These are phyloP conservation scores for Lactarius evosmus DNA, from an alignment of 768 basidiomycete species.

Conservation along the genomic window DNA sequence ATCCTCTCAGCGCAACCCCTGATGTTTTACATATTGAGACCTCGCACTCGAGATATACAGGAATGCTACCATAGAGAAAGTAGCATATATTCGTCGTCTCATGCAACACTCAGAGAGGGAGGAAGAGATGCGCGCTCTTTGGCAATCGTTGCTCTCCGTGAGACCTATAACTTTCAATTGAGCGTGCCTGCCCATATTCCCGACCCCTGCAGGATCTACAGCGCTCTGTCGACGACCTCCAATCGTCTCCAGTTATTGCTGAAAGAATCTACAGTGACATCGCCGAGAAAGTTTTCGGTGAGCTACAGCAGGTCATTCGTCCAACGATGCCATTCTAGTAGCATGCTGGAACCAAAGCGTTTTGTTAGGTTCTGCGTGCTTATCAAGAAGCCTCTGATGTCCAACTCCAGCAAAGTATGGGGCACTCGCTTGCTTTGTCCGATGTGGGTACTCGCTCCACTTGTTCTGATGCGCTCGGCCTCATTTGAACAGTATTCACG, in stretches of 20 bases:
- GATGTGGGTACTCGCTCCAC: conserved; percentile 2
- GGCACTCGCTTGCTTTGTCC: conserved; percentile 16
- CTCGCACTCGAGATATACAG: conserved; percentile 26
- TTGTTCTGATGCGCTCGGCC: neutral
- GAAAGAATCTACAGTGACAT: conserved; percentile 19
- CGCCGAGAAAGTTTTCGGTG: conserved; percentile 10
- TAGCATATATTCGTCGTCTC: conserved; percentile 25
- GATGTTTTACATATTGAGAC: conserved; percentile 4
- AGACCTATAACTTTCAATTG: neutral
- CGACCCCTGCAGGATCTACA: conserved; percentile 13
- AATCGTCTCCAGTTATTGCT: conserved; percentile 3
- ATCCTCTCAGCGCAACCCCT: neutral
- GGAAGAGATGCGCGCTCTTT: conserved; percentile 5
- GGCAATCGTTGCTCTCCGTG: conserved; percentile 21
- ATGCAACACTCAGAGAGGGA: conserved; percentile 16
- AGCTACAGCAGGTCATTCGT: conserved; percentile 16
- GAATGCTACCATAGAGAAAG: conserved; percentile 27
- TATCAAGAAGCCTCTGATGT: conserved; percentile 15
- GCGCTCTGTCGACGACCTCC: conserved; percentile 10
- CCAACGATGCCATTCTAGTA: neutral
- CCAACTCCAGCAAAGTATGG: conserved; percentile 16
- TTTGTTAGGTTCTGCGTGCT: conserved; percentile 10
- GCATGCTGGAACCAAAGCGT: neutral
- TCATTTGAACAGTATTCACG: conserved; percentile 9
- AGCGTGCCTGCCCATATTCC: neutral